Evolutionary conservation across 148 eudicot genomes (phyloP).

Genomic region (Camellia sinensis): DNA sequence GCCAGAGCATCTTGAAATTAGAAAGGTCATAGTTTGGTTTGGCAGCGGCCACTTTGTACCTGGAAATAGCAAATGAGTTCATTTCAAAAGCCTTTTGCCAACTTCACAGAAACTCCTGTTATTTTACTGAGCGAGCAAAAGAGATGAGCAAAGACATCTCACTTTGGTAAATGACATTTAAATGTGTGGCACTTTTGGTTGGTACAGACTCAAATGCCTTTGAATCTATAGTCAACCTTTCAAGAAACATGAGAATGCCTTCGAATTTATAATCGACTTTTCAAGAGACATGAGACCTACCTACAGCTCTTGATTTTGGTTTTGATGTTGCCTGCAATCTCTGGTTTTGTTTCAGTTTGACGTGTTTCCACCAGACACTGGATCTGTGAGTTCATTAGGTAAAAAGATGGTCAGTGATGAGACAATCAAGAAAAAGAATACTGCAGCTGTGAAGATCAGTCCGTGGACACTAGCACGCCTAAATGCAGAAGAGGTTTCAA

Average conservation of each 20-base stretch:
- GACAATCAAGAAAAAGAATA: slow-evolving; percentile 69
- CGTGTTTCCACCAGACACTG: slow-evolving; percentile 86
- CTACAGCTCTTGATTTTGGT: neutral
- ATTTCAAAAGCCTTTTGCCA: neutral
- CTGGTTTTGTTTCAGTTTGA: slow-evolving; percentile 60
- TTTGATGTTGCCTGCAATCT: slow-evolving; percentile 11
- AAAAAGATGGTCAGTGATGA: slow-evolving; percentile 60
- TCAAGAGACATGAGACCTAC: neutral
- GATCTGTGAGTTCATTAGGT: slow-evolving; percentile 83
- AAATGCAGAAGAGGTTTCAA: slow-evolving; percentile 87
- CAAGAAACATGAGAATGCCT: neutral
- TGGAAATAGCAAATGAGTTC: neutral
- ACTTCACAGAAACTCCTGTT: neutral
- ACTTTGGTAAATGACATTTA: neutral
- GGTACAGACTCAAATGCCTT: neutral
- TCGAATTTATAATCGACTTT: neutral
- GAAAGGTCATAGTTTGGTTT: neutral
- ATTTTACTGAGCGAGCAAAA: no score
- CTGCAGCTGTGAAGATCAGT: slow-evolving; percentile 81
- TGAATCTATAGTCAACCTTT: neutral
- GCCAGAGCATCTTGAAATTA: neutral
- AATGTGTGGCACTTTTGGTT: neutral
- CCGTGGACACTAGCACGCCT: slow-evolving; percentile 94
- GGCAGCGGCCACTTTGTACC: neutral
- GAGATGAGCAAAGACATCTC: neutral